Base-by-base conservation (phyloP, 306 rosid species). In the Medicago lupulina region DNA sequence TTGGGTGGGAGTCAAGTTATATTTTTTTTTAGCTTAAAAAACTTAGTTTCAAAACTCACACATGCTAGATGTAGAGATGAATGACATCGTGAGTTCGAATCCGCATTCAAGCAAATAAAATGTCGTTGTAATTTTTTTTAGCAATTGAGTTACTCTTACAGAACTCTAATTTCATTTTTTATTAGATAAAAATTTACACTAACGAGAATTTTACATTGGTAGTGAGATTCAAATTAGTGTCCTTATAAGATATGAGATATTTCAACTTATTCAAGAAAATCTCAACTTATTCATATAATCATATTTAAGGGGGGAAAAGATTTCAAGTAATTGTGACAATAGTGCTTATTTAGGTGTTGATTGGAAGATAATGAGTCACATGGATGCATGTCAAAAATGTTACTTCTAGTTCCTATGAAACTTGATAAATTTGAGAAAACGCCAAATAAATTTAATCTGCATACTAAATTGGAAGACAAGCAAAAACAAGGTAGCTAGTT, bases 361-460 rank as follows among this genome's bases (percentile, higher is more conserved):
- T 65, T 31, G 63, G 39, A 38, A 57, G 46, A 57, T 50, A 41
- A 54, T 28, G 34, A 72, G 16, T 54, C 10, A 73, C 17, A 7
- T 34, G 17, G 63, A 74, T 23, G 46, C 60, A 46, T 55, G 0
- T 46, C 31, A 81, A 68, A 57, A 21, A 14, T 36, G 71, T 21
- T 49, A 10, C 4, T 57, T 71, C 19, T 53, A 7, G 6, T 51
- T 70, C 31, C 6, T 75, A 44, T 25, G 39, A 64, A 81, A 76
- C 16, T 62, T 44, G 17, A 62, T 76, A 57, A 53, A 34, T 53
- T 63, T 64, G 43, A 40, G 67, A 60, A 80, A 74, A 16, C 12
- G 55, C 38, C 60, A 39, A 38, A 47, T 38, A 34, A 51, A 25
- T 81, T 81, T 75, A 70, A 16, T 74, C 11, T 49, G 2, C 66